These are phyloP conservation scores for Cadophora luteo-olivacea DNA, from an alignment of 2,329 filamentous ascomycete genomes.

Conservation along the genomic window DNA sequence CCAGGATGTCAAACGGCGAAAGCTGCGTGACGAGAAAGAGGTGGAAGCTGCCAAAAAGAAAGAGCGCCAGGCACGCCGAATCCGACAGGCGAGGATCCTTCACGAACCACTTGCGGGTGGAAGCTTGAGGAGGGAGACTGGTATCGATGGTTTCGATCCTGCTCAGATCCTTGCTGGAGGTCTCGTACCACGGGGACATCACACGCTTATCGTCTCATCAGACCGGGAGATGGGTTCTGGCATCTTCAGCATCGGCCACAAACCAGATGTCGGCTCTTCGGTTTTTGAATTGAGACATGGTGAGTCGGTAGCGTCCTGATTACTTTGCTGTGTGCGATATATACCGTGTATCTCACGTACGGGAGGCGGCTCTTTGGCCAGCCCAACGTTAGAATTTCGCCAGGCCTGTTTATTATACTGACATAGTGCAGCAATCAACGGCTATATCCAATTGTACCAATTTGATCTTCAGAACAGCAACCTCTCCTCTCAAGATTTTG, in stretches of 20 bases:
- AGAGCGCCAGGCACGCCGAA: slow-evolving; percentile 32
- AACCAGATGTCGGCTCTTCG: slow-evolving; percentile 23
- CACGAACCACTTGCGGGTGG: slow-evolving; percentile 33
- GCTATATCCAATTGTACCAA: background rate
- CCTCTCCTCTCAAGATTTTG: background rate
- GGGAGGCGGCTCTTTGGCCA: background rate
- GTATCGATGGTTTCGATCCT: slow-evolving; percentile 24
- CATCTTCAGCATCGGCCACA: slow-evolving; percentile 30
- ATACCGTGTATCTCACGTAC: background rate
- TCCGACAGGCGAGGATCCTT: slow-evolving; percentile 34
- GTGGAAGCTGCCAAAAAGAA: slow-evolving; percentile 14
- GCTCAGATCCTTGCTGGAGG: slow-evolving; percentile 29
- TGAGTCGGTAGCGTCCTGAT: background rate
- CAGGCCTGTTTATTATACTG: background rate
- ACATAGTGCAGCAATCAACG: background rate
- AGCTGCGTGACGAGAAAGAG: slow-evolving; percentile 51
- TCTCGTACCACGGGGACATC: slow-evolving; percentile 27
- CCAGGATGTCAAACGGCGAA: slow-evolving; percentile 64
- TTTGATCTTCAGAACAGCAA: background rate
- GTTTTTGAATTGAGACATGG: slow-evolving; percentile 25
- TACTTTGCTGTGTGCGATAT: background rate
- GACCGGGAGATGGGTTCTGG: background rate
- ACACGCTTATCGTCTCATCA: background rate
- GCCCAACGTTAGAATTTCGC: background rate
- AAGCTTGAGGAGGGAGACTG: slow-evolving; percentile 33